Evolutionary conservation across 805 yeast genomes (phyloP), one percentile per base, ranked within the genome.

Genomic region (Wickerhamiella kurtzmanii): DNA sequence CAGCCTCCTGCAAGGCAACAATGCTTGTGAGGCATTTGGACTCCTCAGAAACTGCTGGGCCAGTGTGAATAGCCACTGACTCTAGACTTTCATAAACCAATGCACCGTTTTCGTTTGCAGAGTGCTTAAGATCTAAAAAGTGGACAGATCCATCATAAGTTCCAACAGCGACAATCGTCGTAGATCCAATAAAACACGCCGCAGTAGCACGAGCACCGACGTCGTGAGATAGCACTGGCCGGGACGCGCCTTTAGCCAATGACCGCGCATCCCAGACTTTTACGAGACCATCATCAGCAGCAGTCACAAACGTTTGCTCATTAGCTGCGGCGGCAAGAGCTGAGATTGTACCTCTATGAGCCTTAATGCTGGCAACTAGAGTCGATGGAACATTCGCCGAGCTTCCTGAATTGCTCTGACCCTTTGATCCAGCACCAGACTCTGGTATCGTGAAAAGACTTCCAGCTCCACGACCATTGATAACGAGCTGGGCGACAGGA

Each of bases 201-300:
- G 69, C 64, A 0, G 71, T 68, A 4, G 85, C 69, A 0, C 76
- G 51, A 0, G 76, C 67, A 0, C 72, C 72, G 42, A 80, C 43
- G 15, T 44, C 51, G 38, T 44, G 42, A 1, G 48, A 35, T 2
- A 37, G 40, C 6, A 48, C 39, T 2, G 59, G 57, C 16, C 54
- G 48, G 11, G 57, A 48, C 2, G 78, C 74, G 37, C 80, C 82
- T 46, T 73, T 73, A 45, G 79, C 85, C 35, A 88, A 64, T 48
- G 77, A 75, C 8, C 65, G 56, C 0, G 79, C 63, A 57, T 85
- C 94, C 96, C 96, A 92, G 0, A 89, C 62, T 52, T 77, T 80
- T 37, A 92, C 56, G 1, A 66, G 58, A 0, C 96, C 95, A 22
- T 73, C 72, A 43, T 79, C 82, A 5, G 92, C 84, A 2, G 87